Evolutionary conservation across 371 early-diverging fungal genomes (phyloP).

Genomic region (Actinomortierella ambigua): DNA sequence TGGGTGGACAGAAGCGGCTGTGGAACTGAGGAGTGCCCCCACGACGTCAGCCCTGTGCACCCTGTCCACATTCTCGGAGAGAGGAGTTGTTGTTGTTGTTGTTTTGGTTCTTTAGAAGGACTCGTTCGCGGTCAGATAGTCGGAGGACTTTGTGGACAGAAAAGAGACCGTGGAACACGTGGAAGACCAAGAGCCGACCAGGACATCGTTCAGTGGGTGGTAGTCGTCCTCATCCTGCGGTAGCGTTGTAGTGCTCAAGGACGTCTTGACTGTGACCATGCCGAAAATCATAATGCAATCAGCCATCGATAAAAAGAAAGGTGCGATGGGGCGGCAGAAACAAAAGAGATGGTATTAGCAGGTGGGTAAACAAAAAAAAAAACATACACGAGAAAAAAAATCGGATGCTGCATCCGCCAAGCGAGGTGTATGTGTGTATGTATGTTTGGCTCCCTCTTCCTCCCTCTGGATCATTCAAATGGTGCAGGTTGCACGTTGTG

Average conservation of each 20-base stretch:
- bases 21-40: too few species aligned
- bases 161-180: constrained; percentile 27
- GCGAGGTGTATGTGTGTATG: not conserved
- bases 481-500: not conserved
- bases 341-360: not conserved
- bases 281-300: constrained; percentile 10
- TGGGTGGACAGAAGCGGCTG: not conserved
- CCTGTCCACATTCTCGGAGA: not conserved
- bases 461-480: too few species aligned
- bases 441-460: not conserved
- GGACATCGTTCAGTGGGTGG: constrained; percentile 23
- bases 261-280: constrained; percentile 21
- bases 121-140: constrained; percentile 34
- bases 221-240: constrained; percentile 26
- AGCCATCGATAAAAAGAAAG: constrained; percentile 16
- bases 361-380: not conserved
- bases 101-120: constrained; percentile 7
- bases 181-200: constrained; percentile 36
- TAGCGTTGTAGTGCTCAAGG: constrained; percentile 13
- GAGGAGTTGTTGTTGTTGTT: not conserved
- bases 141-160: constrained; percentile 26
- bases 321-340: not conserved
- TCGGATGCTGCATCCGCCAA: not conserved
- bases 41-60: not conserved
- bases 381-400: constrained; percentile 7